These are phyloP conservation scores for Herpetospermum pedunculosum DNA, from an alignment of 306 rosid genomes.

Conservation along the genomic window DNA sequence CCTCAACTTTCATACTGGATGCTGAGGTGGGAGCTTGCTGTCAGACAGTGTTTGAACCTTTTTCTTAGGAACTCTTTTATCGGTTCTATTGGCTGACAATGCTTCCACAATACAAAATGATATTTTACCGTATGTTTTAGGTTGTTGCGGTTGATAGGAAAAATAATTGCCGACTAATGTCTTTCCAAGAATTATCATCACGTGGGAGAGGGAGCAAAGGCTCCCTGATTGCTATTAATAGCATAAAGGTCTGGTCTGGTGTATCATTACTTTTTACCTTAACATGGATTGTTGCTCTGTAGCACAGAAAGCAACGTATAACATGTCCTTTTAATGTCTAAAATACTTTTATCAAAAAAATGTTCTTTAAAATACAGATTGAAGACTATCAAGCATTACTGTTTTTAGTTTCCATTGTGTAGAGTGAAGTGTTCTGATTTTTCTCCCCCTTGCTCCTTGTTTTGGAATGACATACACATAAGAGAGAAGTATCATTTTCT, in stretches of 20 bases:
- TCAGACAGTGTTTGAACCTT: background rate
- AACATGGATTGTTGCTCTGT: background rate
- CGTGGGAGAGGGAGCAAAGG: slow-evolving; percentile 81
- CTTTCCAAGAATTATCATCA: slow-evolving; percentile 88
- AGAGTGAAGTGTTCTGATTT: too few relatives aligned
- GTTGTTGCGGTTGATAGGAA: slow-evolving; percentile 83
- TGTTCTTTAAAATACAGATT: background rate
- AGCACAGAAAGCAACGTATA: background rate
- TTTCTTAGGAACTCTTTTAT: background rate
- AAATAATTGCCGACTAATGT: slow-evolving; percentile 49
- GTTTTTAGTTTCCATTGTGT: background rate
- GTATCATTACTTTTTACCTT: background rate
- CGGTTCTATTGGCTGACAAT: background rate
- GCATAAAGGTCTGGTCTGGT: slow-evolving; percentile 54
- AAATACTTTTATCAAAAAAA: too few relatives aligned
- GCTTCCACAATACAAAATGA: background rate
- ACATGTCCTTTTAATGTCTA: background rate
- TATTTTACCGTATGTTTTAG: slow-evolving; percentile 23
- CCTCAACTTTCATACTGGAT: slow-evolving; percentile 61
- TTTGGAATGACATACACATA: background rate
- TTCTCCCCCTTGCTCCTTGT: background rate
- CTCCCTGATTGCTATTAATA: slow-evolving; percentile 36
- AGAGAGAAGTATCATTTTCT: background rate
- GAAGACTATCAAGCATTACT: background rate
- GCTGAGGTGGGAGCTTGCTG: slow-evolving; percentile 44